phyloP scores from a whole-genome alignment of 495 filamentous ascomycete species.

The Neurospora sp. region DNA sequence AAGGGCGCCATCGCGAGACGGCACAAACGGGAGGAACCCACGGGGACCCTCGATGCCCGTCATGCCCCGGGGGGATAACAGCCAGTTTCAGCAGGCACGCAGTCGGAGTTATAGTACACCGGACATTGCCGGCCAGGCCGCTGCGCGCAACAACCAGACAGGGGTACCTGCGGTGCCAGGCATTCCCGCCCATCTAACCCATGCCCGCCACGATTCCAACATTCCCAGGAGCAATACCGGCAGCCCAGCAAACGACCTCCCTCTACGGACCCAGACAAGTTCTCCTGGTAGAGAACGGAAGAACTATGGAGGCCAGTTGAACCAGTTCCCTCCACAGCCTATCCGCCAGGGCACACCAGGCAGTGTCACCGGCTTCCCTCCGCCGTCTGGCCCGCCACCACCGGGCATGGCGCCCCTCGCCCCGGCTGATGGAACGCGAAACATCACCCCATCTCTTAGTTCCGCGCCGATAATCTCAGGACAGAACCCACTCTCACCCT shows the following conservation, averaged over 20 bases:
- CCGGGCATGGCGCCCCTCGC: conserved; percentile 22
- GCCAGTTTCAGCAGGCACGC: conserved; percentile 46
- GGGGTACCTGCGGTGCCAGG: conserved; percentile 44
- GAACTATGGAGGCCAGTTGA: conserved; percentile 30
- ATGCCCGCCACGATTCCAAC: conserved; percentile 36
- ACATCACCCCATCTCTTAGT: conserved; percentile 19
- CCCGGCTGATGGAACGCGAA: conserved; percentile 12
- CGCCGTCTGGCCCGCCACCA: conserved; percentile 22
- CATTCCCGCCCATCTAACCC: conserved; percentile 46
- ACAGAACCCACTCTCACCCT: conserved; percentile 31
- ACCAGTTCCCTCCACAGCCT: conserved; percentile 39
- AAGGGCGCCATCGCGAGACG: conserved; percentile 69
- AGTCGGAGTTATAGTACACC: conserved; percentile 54
- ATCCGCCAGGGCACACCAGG: conserved; percentile 34
- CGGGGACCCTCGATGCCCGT: conserved; percentile 77
- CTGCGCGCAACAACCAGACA: conserved; percentile 23
- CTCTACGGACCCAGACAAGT: conserved; percentile 41
- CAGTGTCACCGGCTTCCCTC: conserved; percentile 16
- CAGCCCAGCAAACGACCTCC: conserved; percentile 41
- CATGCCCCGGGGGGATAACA: conserved; percentile 46
- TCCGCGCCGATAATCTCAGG: conserved; percentile 20
- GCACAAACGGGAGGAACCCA: conserved; percentile 53
- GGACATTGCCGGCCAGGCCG: conserved; percentile 43
- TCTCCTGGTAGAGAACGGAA: conserved; percentile 40
- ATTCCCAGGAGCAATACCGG: conserved; percentile 44